Evolutionary conservation across 2,329 filamentous ascomycete species (phyloP).

Genomic region (Fusarium decemcellulare): DNA sequence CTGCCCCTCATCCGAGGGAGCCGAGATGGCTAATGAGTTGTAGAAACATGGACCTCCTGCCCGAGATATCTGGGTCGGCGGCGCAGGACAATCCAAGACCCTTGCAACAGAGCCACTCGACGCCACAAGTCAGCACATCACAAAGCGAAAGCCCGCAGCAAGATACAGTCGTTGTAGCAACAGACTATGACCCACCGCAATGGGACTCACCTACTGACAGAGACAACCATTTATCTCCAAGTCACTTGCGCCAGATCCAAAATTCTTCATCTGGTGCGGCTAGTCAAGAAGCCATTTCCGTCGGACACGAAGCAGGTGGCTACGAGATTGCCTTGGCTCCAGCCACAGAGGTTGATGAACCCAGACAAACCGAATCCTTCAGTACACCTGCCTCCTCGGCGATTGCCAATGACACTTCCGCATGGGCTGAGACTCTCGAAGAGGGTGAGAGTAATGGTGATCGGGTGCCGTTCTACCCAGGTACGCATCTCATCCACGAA

Average conservation of each 20-base stretch:
- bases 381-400: neutral
- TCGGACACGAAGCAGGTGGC: neutral
- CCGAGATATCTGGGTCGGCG: neutral
- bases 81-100: neutral
- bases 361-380: neutral
- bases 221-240: neutral
- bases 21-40: neutral
- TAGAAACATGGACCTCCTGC: neutral
- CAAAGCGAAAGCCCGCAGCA: neutral
- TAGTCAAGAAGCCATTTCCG: neutral
- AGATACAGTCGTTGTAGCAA: conserved; percentile 1
- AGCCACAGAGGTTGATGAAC: neutral
- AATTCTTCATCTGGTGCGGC: neutral
- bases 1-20: neutral
- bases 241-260: neutral
- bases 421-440: neutral
- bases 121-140: neutral
- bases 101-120: neutral
- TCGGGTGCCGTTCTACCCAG: conserved; percentile 1
- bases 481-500: neutral
- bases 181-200: conserved; percentile 7
- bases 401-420: neutral
- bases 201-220: neutral
- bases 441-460: neutral
- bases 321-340: neutral